Base-by-base conservation (phyloP, 2,329 filamentous ascomycete genomes). In the Diaporthe caulivora region DNA sequence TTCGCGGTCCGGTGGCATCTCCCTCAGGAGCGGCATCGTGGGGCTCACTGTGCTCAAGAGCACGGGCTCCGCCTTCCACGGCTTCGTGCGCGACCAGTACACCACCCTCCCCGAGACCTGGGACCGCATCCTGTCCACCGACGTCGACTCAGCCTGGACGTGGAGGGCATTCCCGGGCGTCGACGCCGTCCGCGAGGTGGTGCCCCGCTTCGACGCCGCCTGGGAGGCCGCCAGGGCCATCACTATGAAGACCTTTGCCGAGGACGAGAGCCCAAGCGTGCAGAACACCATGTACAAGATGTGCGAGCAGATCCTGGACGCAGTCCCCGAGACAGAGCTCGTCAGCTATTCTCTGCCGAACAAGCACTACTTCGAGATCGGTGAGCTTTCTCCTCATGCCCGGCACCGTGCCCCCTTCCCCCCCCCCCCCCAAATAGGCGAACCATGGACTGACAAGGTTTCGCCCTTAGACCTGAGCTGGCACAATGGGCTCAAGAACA, bases 241-340 rank as follows among this genome's bases (percentile, higher is more conserved):
- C 82, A 98, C 95, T n/a, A 88, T 98, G 82, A 93, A 94, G 85
- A 94, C 92, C 0, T 99, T 99, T 80, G 96, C 97, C 54, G 90
- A 92, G 80, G 95, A 99, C 80, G 88, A 95, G 81, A 97, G 94
- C 79, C 94, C 97, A 60, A 97, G 94, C 79, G 97, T 99, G 31
- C 97, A 99, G 86, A 92, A 92, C 79, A 98, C 96, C 75, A 98
- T 99, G 97, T 99, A 98, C 87, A 97, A 98, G 87, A 99, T 99
- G 96, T 92, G 90, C 79, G 93, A 96, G 83, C 87, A 92, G 82
- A 98, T 99, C 77, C 87, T 99, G 70, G 92, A 90, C 11, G 90
- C 88, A 29, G 93, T 92, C 31, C 93, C 95, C 18, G 87, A 92
- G 76, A 89, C 95, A 29, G 90, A 92, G 57, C 87, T 88, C 29